Evolutionary conservation across 768 basidiomycete species (phyloP).

Genomic region (Termitomyces sp.): DNA sequence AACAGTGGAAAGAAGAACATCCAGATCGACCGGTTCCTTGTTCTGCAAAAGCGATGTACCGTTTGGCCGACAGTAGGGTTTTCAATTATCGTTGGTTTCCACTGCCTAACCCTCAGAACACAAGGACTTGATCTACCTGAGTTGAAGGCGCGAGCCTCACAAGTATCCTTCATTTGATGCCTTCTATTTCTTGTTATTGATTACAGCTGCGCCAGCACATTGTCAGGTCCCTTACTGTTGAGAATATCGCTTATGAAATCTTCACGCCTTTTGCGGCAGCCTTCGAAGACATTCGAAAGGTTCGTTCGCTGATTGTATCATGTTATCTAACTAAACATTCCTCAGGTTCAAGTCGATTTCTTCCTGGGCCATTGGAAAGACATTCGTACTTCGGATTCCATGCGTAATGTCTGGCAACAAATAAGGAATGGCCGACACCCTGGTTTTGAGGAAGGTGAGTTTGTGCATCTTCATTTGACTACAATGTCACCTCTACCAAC

Average conservation of each 20-base stretch:
- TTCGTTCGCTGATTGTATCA: conserved; percentile 17
- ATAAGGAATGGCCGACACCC: conserved; percentile 81
- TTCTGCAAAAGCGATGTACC: conserved; percentile 81
- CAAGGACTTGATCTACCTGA: conserved; percentile 70
- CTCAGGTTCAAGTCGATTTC: conserved; percentile 65
- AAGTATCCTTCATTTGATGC: conserved; percentile 22
- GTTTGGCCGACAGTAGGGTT: conserved; percentile 75
- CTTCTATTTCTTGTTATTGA: background rate
- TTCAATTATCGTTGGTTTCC: background rate
- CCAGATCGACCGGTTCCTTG: conserved; percentile 64
- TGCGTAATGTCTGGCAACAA: conserved; percentile 83
- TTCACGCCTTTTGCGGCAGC: conserved; percentile 83
- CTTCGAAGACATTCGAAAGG: conserved; percentile 79
- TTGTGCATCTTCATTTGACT: conserved; percentile 10
- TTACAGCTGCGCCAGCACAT: conserved; percentile 53
- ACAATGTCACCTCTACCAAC: background rate
- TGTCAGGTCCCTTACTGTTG: conserved; percentile 65
- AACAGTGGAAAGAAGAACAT: conserved; percentile 59
- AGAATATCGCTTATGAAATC: conserved; percentile 82
- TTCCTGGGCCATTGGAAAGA: conserved; percentile 82
- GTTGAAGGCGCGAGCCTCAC: conserved; percentile 69
- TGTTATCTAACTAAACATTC: conserved; percentile 44
- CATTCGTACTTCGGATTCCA: conserved; percentile 78
- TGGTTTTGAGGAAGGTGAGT: conserved; percentile 79
- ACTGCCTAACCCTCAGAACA: background rate